phyloP scores from a whole-genome alignment of 2,329 filamentous ascomycete species.

The Aspergillus terreus region DNA sequence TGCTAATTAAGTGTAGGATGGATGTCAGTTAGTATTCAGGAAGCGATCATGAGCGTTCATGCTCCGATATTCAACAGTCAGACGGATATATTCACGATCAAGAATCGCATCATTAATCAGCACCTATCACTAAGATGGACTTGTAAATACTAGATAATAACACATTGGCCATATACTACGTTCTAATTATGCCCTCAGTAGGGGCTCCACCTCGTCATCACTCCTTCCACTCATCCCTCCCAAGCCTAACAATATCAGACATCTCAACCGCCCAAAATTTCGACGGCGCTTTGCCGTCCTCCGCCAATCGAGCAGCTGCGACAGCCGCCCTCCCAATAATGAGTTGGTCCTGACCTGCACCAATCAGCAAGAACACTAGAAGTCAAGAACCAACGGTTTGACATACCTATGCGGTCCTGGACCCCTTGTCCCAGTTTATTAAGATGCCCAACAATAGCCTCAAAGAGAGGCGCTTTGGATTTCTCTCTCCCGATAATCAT shows the following conservation, averaged over 20 bases:
- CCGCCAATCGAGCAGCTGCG: conserved; percentile 20
- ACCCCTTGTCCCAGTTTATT: conserved; percentile 21
- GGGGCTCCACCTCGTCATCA: conserved; percentile 9
- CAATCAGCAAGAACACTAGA: not conserved
- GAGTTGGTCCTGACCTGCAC: conserved; percentile 24
- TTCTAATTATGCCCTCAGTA: too few species aligned
- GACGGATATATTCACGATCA: too few species aligned
- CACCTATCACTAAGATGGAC: too few species aligned
- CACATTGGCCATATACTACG: too few species aligned
- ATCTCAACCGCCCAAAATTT: conserved; percentile 28
- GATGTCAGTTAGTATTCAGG: conserved; percentile 8
- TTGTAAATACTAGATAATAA: too few species aligned
- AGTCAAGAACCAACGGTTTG: not conserved
- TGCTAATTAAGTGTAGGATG: conserved; percentile 1
- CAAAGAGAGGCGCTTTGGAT: conserved; percentile 18
- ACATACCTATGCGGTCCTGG: conserved; percentile 27
- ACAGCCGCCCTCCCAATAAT: conserved; percentile 27
- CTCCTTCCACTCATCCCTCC: conserved; percentile 26
- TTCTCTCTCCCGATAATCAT: conserved; percentile 28
- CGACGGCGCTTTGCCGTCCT: conserved; percentile 25
- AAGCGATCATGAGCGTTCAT: too few species aligned
- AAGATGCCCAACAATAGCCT: conserved; percentile 18
- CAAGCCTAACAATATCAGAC: conserved; percentile 27
- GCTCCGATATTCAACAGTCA: too few species aligned
- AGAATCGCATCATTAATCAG: too few species aligned